phyloP scores from a whole-genome alignment of 441 rosid species.

The Omphalea diandra region DNA sequence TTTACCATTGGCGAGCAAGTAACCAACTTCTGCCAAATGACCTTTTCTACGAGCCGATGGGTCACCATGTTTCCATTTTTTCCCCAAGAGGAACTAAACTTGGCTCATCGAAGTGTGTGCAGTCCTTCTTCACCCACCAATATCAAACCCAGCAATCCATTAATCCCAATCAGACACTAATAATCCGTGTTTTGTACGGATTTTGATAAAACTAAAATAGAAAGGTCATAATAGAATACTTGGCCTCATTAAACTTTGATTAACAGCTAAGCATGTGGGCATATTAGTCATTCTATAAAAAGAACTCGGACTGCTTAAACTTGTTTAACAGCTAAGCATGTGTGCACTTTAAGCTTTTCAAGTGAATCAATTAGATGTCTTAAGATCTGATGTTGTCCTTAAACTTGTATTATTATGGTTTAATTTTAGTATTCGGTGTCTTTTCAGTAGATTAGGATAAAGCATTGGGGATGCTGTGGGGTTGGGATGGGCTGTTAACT shows the following conservation, averaged over 20 bases:
- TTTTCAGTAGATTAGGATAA: constrained; percentile 41
- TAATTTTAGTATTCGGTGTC: constrained; percentile 24
- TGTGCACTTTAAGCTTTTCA: background rate
- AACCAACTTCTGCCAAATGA: background rate
- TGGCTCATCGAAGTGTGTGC: background rate
- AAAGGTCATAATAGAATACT: constrained; percentile 4
- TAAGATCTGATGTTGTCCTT: constrained; percentile 8
- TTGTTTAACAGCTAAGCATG: too few species aligned
- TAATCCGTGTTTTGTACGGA: constrained; percentile 38
- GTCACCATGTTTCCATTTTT: background rate
- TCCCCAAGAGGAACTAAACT: background rate
- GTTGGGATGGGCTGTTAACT: constrained; percentile 16
- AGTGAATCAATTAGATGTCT: constrained; percentile 4
- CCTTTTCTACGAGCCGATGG: background rate
- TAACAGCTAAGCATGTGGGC: constrained; percentile 44
- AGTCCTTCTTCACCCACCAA: background rate
- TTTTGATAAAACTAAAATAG: too few species aligned
- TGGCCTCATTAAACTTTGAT: constrained; percentile 23
- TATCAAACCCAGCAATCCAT: background rate
- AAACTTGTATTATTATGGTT: background rate
- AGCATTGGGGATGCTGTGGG: constrained; percentile 29
- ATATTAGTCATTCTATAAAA: too few species aligned
- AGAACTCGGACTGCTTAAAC: too few species aligned
- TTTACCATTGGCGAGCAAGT: too few species aligned
- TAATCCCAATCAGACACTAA: constrained; percentile 16